Evolutionary conservation across 2,329 filamentous ascomycete species (phyloP), one percentile per base, ranked within the genome.

Genomic region (Aureobasidium sp.): DNA sequence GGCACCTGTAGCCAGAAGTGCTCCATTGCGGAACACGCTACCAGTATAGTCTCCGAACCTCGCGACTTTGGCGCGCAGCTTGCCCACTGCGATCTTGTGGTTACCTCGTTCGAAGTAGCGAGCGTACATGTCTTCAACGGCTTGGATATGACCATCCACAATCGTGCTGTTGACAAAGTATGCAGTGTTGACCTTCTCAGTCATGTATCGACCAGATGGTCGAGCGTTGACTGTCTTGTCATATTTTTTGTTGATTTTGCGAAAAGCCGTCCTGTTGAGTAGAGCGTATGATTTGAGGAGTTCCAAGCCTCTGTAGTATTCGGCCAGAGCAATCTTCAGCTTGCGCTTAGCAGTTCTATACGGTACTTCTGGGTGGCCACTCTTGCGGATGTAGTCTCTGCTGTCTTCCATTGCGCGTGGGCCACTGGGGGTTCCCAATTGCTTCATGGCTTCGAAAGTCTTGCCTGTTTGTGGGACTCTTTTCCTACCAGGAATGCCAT

Each of bases 231-330:
- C 85, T 2, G 88, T 85, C 77, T 97, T 99, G 80, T 97, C 92
- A 72, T 95, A 97, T 75, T 99, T 99, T 75, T 99, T 99, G 76
- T 96, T 97, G 71, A 99, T 91, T 74, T 99, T 99, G 36, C 92
- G 87, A 71, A 97, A 97, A 0, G 91, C 94, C 0, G 91, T 96
- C 53, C 91, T 84, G 73, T 99, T 99, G 15, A 97, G 80, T 26
- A 96, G 78, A 1, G 91, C 88, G 69, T 96, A 99, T 0, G 90
- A 89, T 76, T 97, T 97, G 63, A 99, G 81, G 50, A 97, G 79
- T 72, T 99, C 94, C 15, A 99, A 80, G 0, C 90, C 88, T 23
- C 93, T 87, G 72, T 99, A 97, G 72, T 91, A 96, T 73, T 97
- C 94, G 69, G 96, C 89, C 55, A 97, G 75, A 0, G 94, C 94